Conservation (phyloP, 306 rosid species). For the Castanea crenata region DNA sequence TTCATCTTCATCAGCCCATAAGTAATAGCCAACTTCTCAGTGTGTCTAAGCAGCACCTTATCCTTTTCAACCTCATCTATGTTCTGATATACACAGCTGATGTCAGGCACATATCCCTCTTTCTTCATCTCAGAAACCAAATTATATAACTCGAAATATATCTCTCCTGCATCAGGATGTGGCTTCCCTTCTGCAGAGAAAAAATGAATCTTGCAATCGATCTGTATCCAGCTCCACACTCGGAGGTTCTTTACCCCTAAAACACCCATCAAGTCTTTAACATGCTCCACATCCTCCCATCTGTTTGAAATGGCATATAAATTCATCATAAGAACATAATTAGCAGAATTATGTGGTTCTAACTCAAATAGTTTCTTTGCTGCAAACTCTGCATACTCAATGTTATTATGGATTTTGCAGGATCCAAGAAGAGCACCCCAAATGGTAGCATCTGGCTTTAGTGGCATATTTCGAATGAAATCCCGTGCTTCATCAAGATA, state of each 20-base stretch:
- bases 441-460: constrained; percentile 54
- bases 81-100: constrained; percentile 54
- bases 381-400: constrained; percentile 56
- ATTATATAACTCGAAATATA: constrained; percentile 58
- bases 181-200: constrained; percentile 56
- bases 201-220: constrained; percentile 44
- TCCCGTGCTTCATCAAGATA: constrained; percentile 76
- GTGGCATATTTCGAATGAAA: constrained; percentile 53
- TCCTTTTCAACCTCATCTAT: constrained; percentile 52
- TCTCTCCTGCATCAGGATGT: constrained; percentile 54
- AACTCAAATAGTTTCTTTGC: constrained; percentile 50
- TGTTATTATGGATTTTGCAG: constrained; percentile 43
- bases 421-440: constrained; percentile 75
- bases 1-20: constrained; percentile 56
- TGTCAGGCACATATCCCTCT: constrained; percentile 54
- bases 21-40: constrained; percentile 71
- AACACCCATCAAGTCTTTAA: constrained; percentile 38
- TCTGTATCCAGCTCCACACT: constrained; percentile 74
- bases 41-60: constrained; percentile 60
- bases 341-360: constrained; percentile 64
- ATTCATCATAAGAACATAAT: constrained; percentile 61
- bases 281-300: constrained; percentile 59
- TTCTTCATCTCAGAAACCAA: constrained; percentile 48
- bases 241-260: constrained; percentile 33
- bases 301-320: constrained; percentile 49